phyloP scores from a whole-genome alignment of 148 eudicot genomes.

The Arbutus unedo region DNA sequence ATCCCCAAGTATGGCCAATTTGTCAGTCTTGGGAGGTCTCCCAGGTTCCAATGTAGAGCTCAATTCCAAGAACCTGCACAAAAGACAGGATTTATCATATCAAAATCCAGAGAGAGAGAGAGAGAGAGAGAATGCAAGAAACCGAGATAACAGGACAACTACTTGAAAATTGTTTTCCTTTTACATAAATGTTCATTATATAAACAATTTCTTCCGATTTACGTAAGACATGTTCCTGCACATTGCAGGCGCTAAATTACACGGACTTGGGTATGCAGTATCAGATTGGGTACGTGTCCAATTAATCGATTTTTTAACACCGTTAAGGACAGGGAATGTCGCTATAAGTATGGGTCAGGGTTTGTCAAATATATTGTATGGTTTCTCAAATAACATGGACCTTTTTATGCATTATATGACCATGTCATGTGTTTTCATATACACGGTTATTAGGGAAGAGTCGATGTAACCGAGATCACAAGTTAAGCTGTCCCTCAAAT shows the following conservation, averaged over 20 bases:
- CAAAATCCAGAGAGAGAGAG: neutral
- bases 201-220: neutral
- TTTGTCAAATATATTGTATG: neutral
- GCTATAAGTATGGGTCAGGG: neutral
- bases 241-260: neutral
- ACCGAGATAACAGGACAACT: neutral
- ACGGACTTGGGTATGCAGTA: neutral
- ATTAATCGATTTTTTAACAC: neutral
- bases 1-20: slow-evolving; percentile 69
- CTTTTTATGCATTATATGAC: neutral
- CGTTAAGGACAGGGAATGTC: neutral
- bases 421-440: neutral
- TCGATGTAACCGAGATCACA: neutral
- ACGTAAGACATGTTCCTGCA: neutral
- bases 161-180: neutral
- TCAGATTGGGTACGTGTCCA: neutral
- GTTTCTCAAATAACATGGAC: neutral
- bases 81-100: neutral
- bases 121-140: neutral
- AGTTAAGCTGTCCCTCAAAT: neutral
- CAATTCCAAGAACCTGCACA: slow-evolving; percentile 69
- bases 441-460: neutral
- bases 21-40: slow-evolving; percentile 71
- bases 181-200: neutral
- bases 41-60: slow-evolving; percentile 74